Conservation (phyloP, 495 filamentous ascomycete genomes). For the Cladorrhinum samala region DNA sequence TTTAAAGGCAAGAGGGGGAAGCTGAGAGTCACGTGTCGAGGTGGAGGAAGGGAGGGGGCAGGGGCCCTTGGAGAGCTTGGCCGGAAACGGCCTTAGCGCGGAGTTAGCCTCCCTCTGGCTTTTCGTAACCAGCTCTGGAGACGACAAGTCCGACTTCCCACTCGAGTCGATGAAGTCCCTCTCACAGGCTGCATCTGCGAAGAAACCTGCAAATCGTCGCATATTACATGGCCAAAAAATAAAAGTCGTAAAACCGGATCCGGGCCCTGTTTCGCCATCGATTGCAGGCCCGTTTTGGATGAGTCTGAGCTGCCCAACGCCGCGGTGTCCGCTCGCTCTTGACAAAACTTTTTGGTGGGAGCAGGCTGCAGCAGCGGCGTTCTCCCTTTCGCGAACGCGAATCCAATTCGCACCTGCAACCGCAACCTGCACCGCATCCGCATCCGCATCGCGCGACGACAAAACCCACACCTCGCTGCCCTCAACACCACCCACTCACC, state of each 20-base stretch:
- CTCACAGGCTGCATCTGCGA: slow-evolving; percentile 6
- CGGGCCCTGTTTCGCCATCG: slow-evolving; percentile 7
- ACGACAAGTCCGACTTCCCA: background rate
- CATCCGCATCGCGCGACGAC: slow-evolving; percentile 31
- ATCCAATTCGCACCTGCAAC: slow-evolving; percentile 18
- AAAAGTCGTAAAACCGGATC: slow-evolving; percentile 5
- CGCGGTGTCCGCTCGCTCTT: slow-evolving; percentile 7
- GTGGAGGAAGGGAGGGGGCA: background rate
- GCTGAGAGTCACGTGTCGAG: background rate
- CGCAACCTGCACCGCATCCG: background rate
- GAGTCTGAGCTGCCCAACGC: slow-evolving; percentile 7
- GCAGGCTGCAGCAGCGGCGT: slow-evolving; percentile 8
- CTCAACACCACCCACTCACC: slow-evolving; percentile 19
- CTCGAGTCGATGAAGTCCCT: too few species aligned
- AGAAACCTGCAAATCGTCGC: slow-evolving; percentile 17
- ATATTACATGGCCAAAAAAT: slow-evolving; percentile 10
- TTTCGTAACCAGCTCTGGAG: slow-evolving; percentile 22
- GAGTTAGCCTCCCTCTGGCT: slow-evolving; percentile 22
- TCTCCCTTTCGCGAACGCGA: slow-evolving; percentile 26
- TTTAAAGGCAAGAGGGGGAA: background rate
- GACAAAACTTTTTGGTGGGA: slow-evolving; percentile 26
- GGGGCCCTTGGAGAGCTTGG: background rate
- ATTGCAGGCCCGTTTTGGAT: slow-evolving; percentile 22
- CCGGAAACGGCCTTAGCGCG: slow-evolving; percentile 13
- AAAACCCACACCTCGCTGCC: slow-evolving; percentile 9